Evolutionary conservation across 495 filamentous ascomycete genomes (phyloP), one percentile per base, ranked within the genome.

Genomic region (Tuber aestivum): DNA sequence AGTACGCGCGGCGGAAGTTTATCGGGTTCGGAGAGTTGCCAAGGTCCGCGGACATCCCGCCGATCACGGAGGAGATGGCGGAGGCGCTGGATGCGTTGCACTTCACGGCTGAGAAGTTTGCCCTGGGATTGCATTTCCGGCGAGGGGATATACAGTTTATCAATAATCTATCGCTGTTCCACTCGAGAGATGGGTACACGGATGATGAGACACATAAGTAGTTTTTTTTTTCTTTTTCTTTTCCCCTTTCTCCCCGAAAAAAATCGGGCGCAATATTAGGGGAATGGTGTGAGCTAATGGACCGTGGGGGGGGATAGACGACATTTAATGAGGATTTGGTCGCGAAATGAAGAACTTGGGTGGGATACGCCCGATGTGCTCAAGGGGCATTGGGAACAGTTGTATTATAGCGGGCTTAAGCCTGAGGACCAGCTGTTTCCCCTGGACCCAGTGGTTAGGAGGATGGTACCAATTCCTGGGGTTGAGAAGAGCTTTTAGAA

Each of bases 101-200:
- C 80, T 85, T 86, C 68, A 86, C 88, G 38, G 90, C 90, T 1
- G 83, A 83, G 74, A 86, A 87, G 41, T 86, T 87, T 72, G 84
- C 87, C 72, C 77, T 90, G 16, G 86, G 86, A 72, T 85, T 90
- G 65, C 83, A 84, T 71, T 77, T 83, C 7, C 85, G 86, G 75
- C 86, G 86, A 21, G 92, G 92, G 10, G 92, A 94, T 83, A 87
- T 93, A 74, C 89, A 90, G 77, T 92, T 90, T 82, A 87, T 92
- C 82, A 93, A 94, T 82, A 93, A 94, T 78, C 84, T 93, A 45
- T 87, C 87, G 35, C 83, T 93, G 72, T 87, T 93, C 72, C 92
- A 94, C 84, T 87, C 86, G 40, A 88, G 90, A n/a, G 87, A 89
- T 78, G 88, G 85, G 56, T 92, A 90, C 76, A 84, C 85, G 68